A percentile compares a stretch with the other conserved stretches of the same genome.
phyloP scores from a whole-genome alignment of 164 flowering plant species.

The Piper betle region DNA sequence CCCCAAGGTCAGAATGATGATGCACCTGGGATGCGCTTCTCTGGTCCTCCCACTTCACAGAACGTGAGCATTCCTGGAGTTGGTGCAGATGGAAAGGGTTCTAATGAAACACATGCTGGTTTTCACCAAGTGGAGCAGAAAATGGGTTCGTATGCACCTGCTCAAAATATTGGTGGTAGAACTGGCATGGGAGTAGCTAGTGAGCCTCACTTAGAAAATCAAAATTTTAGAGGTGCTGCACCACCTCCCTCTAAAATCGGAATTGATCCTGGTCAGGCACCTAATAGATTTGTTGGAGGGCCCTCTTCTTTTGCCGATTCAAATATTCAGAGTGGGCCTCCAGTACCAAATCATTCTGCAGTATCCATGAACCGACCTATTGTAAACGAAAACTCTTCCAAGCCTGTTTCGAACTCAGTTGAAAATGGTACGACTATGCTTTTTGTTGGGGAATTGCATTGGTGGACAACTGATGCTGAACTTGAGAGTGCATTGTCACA shows the following conservation, averaged over 20 bases:
- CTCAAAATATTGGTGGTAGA: constrained; percentile 19
- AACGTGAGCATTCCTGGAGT: constrained; percentile 26
- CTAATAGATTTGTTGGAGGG: constrained; percentile 20
- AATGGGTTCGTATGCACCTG: constrained; percentile 14
- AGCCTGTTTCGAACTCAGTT: constrained; percentile 13
- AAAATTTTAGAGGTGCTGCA: constrained; percentile 36
- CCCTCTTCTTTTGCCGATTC: constrained; percentile 21
- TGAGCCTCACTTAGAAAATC: constrained; percentile 26
- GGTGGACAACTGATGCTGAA: constrained; percentile 87
- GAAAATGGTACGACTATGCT: constrained; percentile 51
- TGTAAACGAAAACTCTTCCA: constrained; percentile 22
- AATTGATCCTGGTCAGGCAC: constrained; percentile 22
- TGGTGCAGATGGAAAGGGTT: constrained; percentile 26
- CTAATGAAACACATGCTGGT: constrained; percentile 16
- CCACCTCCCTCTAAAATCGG: constrained; percentile 19
- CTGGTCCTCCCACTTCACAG: constrained; percentile 20
- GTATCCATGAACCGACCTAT: constrained; percentile 20
- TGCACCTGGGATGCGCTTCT: constrained; percentile 21
- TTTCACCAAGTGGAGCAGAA: constrained; percentile 23
- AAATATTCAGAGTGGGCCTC: constrained; percentile 25
- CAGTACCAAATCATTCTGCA: constrained; percentile 21
- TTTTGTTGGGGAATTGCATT: constrained; percentile 61
- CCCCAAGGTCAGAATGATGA: constrained; percentile 22
- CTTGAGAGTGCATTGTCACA: constrained; percentile 43
- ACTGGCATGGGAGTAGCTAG: constrained; percentile 17